phyloP scores from a whole-genome alignment of 2,329 filamentous ascomycete genomes.

The Teratosphaeriaceae sp. region DNA sequence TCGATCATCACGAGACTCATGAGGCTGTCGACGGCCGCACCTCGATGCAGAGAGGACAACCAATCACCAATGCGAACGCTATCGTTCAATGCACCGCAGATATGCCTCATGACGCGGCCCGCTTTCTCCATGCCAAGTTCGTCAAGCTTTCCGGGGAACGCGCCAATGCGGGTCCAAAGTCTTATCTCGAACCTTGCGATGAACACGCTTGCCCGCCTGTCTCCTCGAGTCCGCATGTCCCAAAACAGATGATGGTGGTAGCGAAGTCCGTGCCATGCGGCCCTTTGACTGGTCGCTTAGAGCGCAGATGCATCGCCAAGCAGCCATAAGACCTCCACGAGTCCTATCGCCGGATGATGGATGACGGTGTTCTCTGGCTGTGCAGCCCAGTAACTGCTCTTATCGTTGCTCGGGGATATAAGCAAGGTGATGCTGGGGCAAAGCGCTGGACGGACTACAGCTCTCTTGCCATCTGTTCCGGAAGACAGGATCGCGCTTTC shows the following conservation, averaged over 20 bases:
- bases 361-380: background rate
- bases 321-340: background rate
- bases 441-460: background rate
- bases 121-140: background rate
- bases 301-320: background rate
- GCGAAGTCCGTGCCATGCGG: background rate
- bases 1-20: background rate
- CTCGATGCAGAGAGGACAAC: background rate
- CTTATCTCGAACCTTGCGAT: slow-evolving; percentile 5
- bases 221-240: too few species aligned
- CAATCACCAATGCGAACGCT: background rate
- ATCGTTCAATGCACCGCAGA: background rate
- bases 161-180: slow-evolving; percentile 2
- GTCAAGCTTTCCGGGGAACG: slow-evolving; percentile 1
- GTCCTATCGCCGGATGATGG: slow-evolving; percentile 1
- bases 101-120: background rate
- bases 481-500: background rate
- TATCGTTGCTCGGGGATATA: too few species aligned
- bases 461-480: background rate
- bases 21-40: background rate
- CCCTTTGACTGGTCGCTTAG: background rate
- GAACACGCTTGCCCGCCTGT: background rate
- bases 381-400: background rate
- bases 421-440: background rate
- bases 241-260: too few species aligned